phyloP scores from a whole-genome alignment of 2,329 filamentous ascomycete species.

The Elsinoe arachidis region DNA sequence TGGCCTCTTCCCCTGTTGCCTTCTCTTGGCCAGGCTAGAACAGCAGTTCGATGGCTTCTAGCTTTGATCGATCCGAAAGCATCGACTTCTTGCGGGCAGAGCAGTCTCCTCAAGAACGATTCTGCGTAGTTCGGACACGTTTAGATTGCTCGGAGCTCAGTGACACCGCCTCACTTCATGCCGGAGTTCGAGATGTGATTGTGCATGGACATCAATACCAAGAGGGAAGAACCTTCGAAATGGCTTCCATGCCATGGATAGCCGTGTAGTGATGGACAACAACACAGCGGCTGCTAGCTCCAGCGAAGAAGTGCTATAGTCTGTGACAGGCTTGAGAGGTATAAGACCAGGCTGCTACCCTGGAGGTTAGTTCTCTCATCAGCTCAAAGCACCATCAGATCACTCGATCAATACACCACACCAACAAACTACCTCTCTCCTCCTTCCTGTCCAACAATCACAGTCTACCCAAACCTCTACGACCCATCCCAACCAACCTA shows the following conservation, averaged over 20 bases:
- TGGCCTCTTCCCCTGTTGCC: neutral
- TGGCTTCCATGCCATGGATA: neutral
- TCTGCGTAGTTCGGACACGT: neutral
- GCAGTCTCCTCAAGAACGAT: neutral
- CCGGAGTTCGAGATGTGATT: neutral
- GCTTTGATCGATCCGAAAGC: neutral
- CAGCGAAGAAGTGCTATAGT: neutral
- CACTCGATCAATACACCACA: too few relatives aligned
- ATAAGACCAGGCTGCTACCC: slow-evolving; percentile 2
- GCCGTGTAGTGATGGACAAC: neutral
- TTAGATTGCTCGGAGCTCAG: neutral
- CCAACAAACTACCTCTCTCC: too few relatives aligned
- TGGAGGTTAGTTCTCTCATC: neutral
- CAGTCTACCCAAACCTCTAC: neutral
- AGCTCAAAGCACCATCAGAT: neutral
- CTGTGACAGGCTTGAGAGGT: neutral
- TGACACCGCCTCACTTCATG: neutral
- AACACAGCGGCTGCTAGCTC: neutral
- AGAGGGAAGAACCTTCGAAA: neutral
- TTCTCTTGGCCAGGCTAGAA: slow-evolving; percentile 2
- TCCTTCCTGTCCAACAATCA: neutral
- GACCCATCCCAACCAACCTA: neutral
- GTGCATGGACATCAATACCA: neutral
- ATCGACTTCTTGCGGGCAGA: neutral
- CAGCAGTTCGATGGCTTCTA: neutral